These are phyloP conservation scores for Rhododendron mucronatum DNA, from an alignment of 148 eudicot genomes.

Conservation along the genomic window DNA sequence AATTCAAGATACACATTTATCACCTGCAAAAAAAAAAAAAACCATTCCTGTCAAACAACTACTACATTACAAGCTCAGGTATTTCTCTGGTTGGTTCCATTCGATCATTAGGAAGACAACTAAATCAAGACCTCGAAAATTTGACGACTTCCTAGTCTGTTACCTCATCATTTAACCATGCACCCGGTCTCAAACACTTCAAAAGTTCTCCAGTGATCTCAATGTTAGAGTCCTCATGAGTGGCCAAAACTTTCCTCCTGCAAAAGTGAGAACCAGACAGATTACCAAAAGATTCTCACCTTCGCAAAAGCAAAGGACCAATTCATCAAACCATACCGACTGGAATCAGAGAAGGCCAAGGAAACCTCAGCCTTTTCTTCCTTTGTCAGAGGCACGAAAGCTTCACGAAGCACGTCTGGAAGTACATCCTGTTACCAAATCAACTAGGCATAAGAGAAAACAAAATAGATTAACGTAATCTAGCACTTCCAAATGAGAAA, in stretches of 20 bases:
- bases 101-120: neutral
- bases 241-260: conserved; percentile 66
- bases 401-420: conserved; percentile 43
- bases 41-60: neutral
- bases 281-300: neutral
- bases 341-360: conserved; percentile 43
- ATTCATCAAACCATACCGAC: conserved; percentile 39
- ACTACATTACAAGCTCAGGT: conserved; percentile 4
- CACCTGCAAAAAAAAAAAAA: conserved; percentile 46
- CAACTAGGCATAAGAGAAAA: conserved; percentile 15
- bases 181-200: conserved; percentile 71
- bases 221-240: conserved; percentile 77
- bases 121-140: neutral
- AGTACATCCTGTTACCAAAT: conserved; percentile 14
- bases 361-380: conserved; percentile 60
- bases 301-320: neutral
- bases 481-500: neutral
- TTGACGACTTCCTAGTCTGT: neutral
- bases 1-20: conserved; percentile 81
- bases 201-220: conserved; percentile 69
- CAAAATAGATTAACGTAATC: neutral
- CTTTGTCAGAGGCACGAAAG: conserved; percentile 59
- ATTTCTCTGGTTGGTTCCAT: neutral
- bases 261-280: conserved; percentile 8
- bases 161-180: conserved; percentile 97